A percentile compares a stretch with the other conserved stretches of the same genome.
These are phyloP conservation scores for Stromatinia cepivora DNA, from an alignment of 2,329 filamentous ascomycete genomes.

Conservation along the genomic window DNA sequence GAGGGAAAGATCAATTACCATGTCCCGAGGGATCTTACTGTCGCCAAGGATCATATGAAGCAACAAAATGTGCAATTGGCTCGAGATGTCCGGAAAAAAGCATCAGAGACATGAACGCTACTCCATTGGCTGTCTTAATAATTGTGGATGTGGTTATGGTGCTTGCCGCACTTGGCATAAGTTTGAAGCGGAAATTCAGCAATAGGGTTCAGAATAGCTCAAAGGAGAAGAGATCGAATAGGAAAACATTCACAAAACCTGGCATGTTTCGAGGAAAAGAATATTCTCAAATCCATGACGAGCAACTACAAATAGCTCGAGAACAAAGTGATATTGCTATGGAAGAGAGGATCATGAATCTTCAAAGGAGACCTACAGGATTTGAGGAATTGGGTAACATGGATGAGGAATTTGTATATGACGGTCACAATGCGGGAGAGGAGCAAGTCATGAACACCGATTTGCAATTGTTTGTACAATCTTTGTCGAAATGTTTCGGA, in stretches of 20 bases:
- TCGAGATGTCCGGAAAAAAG: constrained; percentile 50
- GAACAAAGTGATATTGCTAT: constrained; percentile 26
- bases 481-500: constrained; percentile 53
- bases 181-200: constrained; percentile 14
- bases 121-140: constrained; percentile 30
- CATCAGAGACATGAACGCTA: constrained; percentile 41
- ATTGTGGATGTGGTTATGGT: constrained; percentile 47
- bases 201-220: background rate
- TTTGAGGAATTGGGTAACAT: constrained; percentile 25
- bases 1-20: constrained; percentile 44
- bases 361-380: constrained; percentile 29
- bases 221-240: constrained; percentile 33
- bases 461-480: constrained; percentile 53
- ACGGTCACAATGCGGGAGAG: constrained; percentile 26
- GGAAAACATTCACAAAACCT: constrained; percentile 26
- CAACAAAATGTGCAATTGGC: constrained; percentile 50
- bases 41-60: constrained; percentile 49
- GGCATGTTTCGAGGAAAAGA: constrained; percentile 39
- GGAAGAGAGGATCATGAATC: constrained; percentile 25
- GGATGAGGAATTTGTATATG: constrained; percentile 25
- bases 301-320: constrained; percentile 24
- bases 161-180: constrained; percentile 37
- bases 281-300: constrained; percentile 33
- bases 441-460: constrained; percentile 42
- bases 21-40: constrained; percentile 55